Conservation (phyloP, 805 yeast genomes). For the Sporopachydermia lactativora region DNA sequence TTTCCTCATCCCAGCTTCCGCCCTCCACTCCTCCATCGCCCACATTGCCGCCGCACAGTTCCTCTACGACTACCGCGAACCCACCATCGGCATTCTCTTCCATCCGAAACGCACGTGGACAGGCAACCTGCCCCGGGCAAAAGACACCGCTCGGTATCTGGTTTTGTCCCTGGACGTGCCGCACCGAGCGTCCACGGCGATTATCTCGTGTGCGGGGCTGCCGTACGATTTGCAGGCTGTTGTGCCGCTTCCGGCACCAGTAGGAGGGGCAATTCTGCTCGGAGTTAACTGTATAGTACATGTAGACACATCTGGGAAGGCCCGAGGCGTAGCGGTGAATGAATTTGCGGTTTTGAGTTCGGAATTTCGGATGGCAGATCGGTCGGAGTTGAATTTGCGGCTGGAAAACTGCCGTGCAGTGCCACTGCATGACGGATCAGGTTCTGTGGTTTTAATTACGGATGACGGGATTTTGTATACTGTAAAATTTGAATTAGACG, state of each 20-base stretch:
- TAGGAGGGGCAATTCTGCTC: constrained; percentile 52
- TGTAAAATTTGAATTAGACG: constrained; percentile 24
- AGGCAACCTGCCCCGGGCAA: constrained; percentile 45
- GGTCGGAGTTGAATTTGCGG: constrained; percentile 33
- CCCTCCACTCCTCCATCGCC: constrained; percentile 40
- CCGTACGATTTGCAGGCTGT: constrained; percentile 64
- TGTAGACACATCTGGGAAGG: constrained; percentile 64
- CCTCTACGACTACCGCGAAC: constrained; percentile 61
- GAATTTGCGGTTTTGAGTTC: constrained; percentile 30
- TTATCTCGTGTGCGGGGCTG: constrained; percentile 45
- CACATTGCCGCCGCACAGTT: constrained; percentile 62
- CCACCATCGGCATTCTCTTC: constrained; percentile 60
- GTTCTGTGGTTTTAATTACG: constrained; percentile 25
- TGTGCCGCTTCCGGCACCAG: constrained; percentile 47
- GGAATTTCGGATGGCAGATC: constrained; percentile 29
- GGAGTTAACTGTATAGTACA: constrained; percentile 73
- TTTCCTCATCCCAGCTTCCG: constrained; percentile 40
- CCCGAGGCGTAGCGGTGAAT: constrained; percentile 50
- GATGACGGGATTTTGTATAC: constrained; percentile 30
- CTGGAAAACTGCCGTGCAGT: constrained; percentile 38
- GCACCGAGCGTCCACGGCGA: constrained; percentile 45
- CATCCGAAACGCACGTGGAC: constrained; percentile 62
- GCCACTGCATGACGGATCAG: constrained; percentile 18
- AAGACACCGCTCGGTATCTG: constrained; percentile 47
- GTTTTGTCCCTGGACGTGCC: constrained; percentile 56